phyloP scores from a whole-genome alignment of 164 flowering plant genomes.

The Vitis cinerea region DNA sequence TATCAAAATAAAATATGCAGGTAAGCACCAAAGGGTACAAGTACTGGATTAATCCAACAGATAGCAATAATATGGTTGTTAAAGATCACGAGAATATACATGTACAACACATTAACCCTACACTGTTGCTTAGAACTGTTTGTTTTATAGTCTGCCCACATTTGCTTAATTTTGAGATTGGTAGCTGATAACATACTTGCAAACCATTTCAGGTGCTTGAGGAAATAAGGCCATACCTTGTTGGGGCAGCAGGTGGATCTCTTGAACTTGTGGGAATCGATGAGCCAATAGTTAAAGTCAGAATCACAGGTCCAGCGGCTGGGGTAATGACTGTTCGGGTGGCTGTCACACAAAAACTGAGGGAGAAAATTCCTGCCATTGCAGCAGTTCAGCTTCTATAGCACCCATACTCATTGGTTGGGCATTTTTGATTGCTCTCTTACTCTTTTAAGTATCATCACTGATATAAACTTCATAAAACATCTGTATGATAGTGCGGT shows the following conservation, averaged over 20 bases:
- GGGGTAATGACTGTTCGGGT: constrained; percentile 97
- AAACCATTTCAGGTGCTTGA: constrained; percentile 68
- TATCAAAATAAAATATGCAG: too few relatives aligned
- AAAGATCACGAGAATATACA: too few relatives aligned
- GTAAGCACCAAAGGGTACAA: too few relatives aligned
- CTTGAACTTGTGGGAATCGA: constrained; percentile 83
- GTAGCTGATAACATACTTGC: neutral
- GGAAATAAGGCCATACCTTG: constrained; percentile 94
- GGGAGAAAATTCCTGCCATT: constrained; percentile 91
- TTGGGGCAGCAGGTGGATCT: constrained; percentile 89
- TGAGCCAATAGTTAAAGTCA: constrained; percentile 81
- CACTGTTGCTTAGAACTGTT: neutral
- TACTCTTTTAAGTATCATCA: too few relatives aligned
- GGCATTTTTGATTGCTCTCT: constrained; percentile 1
- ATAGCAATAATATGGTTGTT: too few relatives aligned
- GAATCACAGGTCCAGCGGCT: constrained; percentile 86
- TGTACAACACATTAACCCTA: too few relatives aligned
- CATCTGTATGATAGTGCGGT: too few relatives aligned
- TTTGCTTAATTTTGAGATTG: neutral
- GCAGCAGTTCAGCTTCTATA: constrained; percentile 85
- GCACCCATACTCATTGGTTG: constrained; percentile 8
- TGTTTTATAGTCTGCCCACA: neutral
- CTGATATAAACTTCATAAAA: too few relatives aligned
- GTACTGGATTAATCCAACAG: too few relatives aligned
- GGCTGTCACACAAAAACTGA: constrained; percentile 88